Base-by-base conservation (phyloP, 805 yeast species). In the Starmera dryadoides region DNA sequence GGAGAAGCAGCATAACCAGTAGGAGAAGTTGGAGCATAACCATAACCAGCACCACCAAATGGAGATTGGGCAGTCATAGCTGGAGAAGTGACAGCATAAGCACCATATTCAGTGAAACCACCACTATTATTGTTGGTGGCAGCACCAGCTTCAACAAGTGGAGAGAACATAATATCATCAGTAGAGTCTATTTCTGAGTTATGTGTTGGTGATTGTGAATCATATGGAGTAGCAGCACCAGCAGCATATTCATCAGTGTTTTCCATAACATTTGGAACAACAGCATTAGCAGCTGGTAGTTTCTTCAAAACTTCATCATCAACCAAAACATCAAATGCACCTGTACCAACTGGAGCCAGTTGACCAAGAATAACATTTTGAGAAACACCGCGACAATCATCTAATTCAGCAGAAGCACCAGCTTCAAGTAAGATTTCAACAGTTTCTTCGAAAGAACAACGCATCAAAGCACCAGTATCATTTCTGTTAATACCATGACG, bases 401-500 rank as follows among this genome's bases (percentile, higher is more conserved):
- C 99, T 41, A 93, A 69, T 59, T 93, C 99, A 16, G 98, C 98
- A 33, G 94, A 79, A 5, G 98, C 95, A 62, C 96, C 98, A 16
- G 99, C 99, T 58, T 93, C 98, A 53, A 93, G 77, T 60, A 93
- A 68, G 56, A 93, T 93, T 67, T 93, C 99, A 32, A 93, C 99
- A 7, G 99, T 93, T 64, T 93, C 99, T 68, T 93, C 99, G 70
- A 93, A 93, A 33, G 98, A 91, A 71, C 97, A 93, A 66, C 99
- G 80, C 99, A 93, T 93, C 58, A 93, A 74, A 2, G 98, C 98
- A 66, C 99, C 99, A 23, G 99, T 93, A 50, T 93, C 96, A 30
- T 95, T 85, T 68, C 99, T 82, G 66, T 93, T 93, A 66, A 93
- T 91, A 76, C 99, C 99, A 60, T 93, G 98, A 76, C 99, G 94